Evolutionary conservation across 2,329 filamentous ascomycete species (phyloP), one percentile per base, ranked within the genome.

Genomic region (Fusarium acutatum): DNA sequence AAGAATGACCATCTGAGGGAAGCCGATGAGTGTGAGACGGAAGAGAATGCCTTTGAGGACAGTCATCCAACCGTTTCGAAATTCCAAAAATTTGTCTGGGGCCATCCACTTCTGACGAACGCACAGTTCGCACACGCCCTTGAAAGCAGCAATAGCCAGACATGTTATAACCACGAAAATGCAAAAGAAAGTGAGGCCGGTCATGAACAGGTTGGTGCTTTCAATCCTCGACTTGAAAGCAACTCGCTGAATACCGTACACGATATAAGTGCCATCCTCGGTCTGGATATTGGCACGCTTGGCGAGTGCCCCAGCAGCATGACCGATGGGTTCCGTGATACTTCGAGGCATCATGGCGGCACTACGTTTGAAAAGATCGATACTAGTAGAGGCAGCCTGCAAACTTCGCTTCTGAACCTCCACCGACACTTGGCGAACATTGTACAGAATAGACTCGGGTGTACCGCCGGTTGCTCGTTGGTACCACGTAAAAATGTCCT

Each of bases 11-110:
- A 98, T 95, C 80, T 97, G 94, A 26, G 96, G 94, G 84, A 95
- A 97, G 72, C 95, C 95, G 78, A 98, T 96, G 43, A 98, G 88
- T 46, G 95, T 91, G 78, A 97, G 88, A 73, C 96, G 93, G 89
- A 96, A 98, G 73, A 98, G 87, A 76, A 98, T 97, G 64, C 96
- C 96, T 86, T 97, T 97, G 78, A 97, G 88, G 11, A 98, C 93
- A 20, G 95, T 95, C 73, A 92, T 91, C 96, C 96, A 98, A 75
- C 94, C 95, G 78, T 96, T 96, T 72, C 96, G 92, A 89, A 98
- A 98, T 77, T 98, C 95, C 76, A 92, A 87, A 83, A 98, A 98
- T 78, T 94, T 95, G 80, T 97, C 93, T 63, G 87, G 86, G 84
- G 94, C 93, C 86, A 97, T 94, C 87, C 90, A 93, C 77, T 91